Evolutionary conservation across 176 grass and related monocot species (phyloP), one percentile per base, ranked within the genome.

Genomic region (Cenchrus purpureus): DNA sequence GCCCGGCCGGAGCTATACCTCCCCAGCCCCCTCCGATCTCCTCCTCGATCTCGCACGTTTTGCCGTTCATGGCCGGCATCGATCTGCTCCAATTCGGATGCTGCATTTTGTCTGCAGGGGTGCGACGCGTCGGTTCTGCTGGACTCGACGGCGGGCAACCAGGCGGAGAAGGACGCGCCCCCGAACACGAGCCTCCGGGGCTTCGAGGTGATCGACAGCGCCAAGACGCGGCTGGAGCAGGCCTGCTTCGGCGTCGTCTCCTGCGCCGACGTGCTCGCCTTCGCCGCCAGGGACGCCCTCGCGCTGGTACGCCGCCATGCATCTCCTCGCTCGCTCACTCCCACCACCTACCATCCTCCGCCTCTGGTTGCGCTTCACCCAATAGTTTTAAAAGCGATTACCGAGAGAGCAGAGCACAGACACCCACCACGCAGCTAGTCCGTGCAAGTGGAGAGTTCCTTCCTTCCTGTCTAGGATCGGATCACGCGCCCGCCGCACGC

Each of bases 211-310:
- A 82, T 94, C 79, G 92, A 94, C 83, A 61, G 17, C 37, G 80
- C 83, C 89, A 94, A 94, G 92, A 44, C 76, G 25, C 50, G 83
- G 46, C 74, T 94, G 58, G 92, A 94, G 80, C 69, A 83, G 48
- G 86, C 86, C 51, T 94, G 92, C 89, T 86, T 68, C 70, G 57
- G 65, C 46, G 80, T 71, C 55, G 92, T 94, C 76, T 94, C 92
- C 65, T 94, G 92, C 84, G 83, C 92, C 17, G 92, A 94, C 86
- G 12, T 94, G 2, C 71, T 94, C 22, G 92, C 92, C 6, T 94
- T 94, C 86, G 86, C 86, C 2, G 89, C 92, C 57, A 40, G 92
- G 37, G 92, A 94, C 86, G 84, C 79, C 9, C 80, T 94, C 53
- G 89, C 87, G 0, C 84, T 92, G 80, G 91, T 92, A 20, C 19